phyloP scores from a whole-genome alignment of 306 rosid genomes.

The Nissolia schottii region DNA sequence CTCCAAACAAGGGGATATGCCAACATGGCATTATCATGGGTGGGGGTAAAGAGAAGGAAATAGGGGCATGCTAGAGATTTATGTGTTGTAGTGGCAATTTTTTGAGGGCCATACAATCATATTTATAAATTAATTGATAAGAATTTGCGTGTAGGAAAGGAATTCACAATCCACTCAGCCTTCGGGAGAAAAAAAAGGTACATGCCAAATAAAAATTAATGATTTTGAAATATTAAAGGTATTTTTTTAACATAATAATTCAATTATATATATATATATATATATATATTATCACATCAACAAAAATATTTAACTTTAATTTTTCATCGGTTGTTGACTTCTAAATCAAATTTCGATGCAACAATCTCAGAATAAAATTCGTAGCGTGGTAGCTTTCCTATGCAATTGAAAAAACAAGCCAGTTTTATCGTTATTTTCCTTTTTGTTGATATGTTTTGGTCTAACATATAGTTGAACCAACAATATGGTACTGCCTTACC shows the following conservation, averaged over 20 bases:
- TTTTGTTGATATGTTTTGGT: background rate
- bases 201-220: background rate
- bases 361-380: background rate
- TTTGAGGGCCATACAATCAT: background rate
- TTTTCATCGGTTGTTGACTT: background rate
- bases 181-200: background rate
- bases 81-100: background rate
- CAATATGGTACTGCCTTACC: background rate
- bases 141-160: slow-evolving; percentile 1
- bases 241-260: too few relatives aligned
- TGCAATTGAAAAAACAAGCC: background rate
- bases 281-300: too few relatives aligned
- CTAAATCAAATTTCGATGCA: background rate
- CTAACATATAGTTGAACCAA: background rate
- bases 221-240: too few relatives aligned
- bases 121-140: background rate
- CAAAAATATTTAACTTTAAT: too few relatives aligned
- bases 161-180: background rate
- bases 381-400: background rate
- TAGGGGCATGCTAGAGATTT: background rate
- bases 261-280: too few relatives aligned
- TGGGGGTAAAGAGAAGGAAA: background rate
- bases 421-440: background rate
- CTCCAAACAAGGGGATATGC: background rate
- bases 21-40: background rate